Evolutionary conservation across 805 yeast genomes (phyloP), one percentile per base, ranked within the genome.

Genomic region (Candida chauliodis): DNA sequence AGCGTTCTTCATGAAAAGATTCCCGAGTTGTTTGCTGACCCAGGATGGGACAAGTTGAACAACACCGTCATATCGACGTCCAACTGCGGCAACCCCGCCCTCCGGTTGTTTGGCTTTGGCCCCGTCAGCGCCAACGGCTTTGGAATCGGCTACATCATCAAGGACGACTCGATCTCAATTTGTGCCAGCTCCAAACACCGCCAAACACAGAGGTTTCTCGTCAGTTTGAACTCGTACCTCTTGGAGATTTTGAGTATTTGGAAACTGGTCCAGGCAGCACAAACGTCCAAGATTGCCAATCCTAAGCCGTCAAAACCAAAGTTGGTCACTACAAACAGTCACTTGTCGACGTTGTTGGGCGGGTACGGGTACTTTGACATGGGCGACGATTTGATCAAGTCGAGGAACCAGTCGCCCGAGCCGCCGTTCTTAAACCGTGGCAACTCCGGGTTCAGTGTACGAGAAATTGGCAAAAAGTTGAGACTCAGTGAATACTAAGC

Each of bases 11-110:
- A 62, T 36, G 49, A 46, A 23, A 57, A 55, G 29, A 65, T 87
- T 35, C 96, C 96, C 5, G 66, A 79, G 4, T 73, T 89, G 10
- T 89, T 88, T 62, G 83, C 85, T 1, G 95, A 89, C 58, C 67
- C 77, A 7, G 95, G 96, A 20, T 89, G 96, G 96, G 87, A 82
- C 50, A 78, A 79, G 53, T 63, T 89, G 42, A 87, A 87, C 61
- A 84, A 81, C 48, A 83, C 91, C 4, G 74, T 88, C 15, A 66
- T 89, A 18, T 84, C 95, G 10, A 63, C 69, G 21, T 78, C 81
- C 3, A 77, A 77, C 51, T 77, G 82, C 55, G 82, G 82, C 18
- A 77, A 77, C 47, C 81, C 81, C 2, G 74, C 81, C 0, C 59
- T 77, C 38, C 63, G 78, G 42, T 61, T 74, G 42, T 77, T 77